These are phyloP conservation scores for Sordariomycetes sp. DNA, from an alignment of 2,329 filamentous ascomycete species.

Conservation along the genomic window DNA sequence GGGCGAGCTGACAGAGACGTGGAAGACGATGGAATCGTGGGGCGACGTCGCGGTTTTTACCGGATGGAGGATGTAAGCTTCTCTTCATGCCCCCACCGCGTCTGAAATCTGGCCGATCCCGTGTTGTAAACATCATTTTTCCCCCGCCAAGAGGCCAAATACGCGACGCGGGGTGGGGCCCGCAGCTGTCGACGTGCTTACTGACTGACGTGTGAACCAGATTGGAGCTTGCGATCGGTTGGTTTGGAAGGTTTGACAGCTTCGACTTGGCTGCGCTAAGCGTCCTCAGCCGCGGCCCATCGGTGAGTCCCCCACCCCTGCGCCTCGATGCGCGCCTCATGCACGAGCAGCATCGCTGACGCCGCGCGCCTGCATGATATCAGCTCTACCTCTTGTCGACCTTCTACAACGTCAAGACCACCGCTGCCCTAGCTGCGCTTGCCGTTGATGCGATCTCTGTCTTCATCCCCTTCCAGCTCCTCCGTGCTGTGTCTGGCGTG, in stretches of 20 bases:
- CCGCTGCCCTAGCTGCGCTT: constrained; percentile 50
- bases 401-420: constrained; percentile 63
- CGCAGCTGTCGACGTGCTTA: not conserved
- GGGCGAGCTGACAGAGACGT: constrained; percentile 57
- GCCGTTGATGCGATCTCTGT: constrained; percentile 58
- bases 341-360: not conserved
- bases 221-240: constrained; percentile 60
- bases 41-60: constrained; percentile 36
- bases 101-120: not conserved
- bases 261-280: constrained; percentile 56
- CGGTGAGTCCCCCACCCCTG: constrained; percentile 32
- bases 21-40: constrained; percentile 51
- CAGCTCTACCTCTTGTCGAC: constrained; percentile 63
- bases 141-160: not conserved
- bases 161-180: not conserved
- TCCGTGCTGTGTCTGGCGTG: constrained; percentile 55
- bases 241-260: constrained; percentile 66
- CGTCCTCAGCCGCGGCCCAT: constrained; percentile 64
- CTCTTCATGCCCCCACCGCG: not conserved
- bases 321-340: not conserved
- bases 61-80: constrained; percentile 44
- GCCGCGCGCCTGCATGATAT: not conserved
- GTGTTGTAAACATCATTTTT: not conserved
- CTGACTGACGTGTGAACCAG: constrained; percentile 28
- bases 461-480: constrained; percentile 62